These are phyloP conservation scores for Dactylellina sp. DNA, from an alignment of 2,329 filamentous ascomycete genomes.

Conservation along the genomic window DNA sequence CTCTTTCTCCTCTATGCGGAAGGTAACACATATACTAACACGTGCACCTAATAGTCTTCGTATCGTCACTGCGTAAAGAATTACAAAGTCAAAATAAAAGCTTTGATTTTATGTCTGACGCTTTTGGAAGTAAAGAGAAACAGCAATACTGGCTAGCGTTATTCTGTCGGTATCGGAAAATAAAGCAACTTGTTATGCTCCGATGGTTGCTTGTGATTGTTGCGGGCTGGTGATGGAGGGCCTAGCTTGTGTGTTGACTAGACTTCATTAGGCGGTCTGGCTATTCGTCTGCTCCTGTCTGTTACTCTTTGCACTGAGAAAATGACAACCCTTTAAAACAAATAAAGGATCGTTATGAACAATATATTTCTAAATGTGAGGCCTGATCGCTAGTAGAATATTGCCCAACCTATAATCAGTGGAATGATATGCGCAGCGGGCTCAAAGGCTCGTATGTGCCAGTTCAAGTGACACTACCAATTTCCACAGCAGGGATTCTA, in stretches of 20 bases:
- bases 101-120: slow-evolving; percentile 18
- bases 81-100: neutral
- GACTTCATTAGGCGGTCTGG: neutral
- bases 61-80: slow-evolving; percentile 53
- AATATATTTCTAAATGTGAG: neutral
- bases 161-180: no score
- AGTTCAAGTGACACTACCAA: no score
- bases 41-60: slow-evolving; percentile 39
- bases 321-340: slow-evolving; percentile 28
- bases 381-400: no score
- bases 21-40: slow-evolving; percentile 10
- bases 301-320: slow-evolving; percentile 42
- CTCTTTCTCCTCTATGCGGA: neutral
- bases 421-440: no score
- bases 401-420: no score
- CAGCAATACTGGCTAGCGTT: neutral
- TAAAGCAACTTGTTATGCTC: neutral
- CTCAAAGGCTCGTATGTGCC: no score
- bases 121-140: slow-evolving; percentile 3
- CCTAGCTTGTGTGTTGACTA: slow-evolving; percentile 5
- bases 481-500: no score
- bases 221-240: neutral
- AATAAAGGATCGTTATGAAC: slow-evolving; percentile 12
- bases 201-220: neutral
- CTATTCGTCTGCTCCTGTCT: slow-evolving; percentile 1